These are phyloP conservation scores for Ceratobasidium sp. DNA, from an alignment of 1,284 basidiomycete genomes.

Conservation along the genomic window DNA sequence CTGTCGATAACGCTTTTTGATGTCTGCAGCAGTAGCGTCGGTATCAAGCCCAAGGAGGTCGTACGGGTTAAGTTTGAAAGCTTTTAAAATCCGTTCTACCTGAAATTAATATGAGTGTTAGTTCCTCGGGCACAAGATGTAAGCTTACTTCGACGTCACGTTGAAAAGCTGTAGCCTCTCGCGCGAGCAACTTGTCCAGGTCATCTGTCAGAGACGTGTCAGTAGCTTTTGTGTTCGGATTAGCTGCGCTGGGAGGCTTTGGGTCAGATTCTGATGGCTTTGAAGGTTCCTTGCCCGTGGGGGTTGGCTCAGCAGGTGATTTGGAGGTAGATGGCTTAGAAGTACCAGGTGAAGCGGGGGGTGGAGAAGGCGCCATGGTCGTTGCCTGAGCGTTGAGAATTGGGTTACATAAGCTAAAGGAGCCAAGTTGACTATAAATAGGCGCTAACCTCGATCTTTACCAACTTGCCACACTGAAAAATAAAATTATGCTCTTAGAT, in stretches of 20 bases:
- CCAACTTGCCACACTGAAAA: too few relatives aligned
- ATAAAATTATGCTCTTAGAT: neutral
- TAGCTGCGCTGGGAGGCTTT: constrained; percentile 6
- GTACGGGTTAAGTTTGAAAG: constrained; percentile 87
- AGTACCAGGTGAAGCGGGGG: neutral
- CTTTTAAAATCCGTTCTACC: constrained; percentile 78
- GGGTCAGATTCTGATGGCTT: neutral
- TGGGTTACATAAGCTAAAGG: neutral
- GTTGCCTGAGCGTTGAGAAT: neutral
- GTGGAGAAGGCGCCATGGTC: constrained; percentile 42
- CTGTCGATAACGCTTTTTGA: constrained; percentile 84
- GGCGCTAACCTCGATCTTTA: neutral
- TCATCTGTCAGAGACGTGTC: constrained; percentile 55
- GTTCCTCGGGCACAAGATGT: neutral
- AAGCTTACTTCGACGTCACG: constrained; percentile 74
- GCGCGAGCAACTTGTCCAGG: constrained; percentile 76
- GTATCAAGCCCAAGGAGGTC: constrained; percentile 65
- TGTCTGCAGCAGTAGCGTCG: constrained; percentile 63
- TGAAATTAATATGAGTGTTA: constrained; percentile 5
- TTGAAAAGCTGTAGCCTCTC: constrained; percentile 84
- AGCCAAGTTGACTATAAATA: neutral
- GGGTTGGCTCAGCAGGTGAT: neutral
- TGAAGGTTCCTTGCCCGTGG: neutral
- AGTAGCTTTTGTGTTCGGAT: constrained; percentile 36
- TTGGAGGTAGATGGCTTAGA: neutral